phyloP scores from a whole-genome alignment of 768 basidiomycete genomes.

The Tephrocybe sp. region DNA sequence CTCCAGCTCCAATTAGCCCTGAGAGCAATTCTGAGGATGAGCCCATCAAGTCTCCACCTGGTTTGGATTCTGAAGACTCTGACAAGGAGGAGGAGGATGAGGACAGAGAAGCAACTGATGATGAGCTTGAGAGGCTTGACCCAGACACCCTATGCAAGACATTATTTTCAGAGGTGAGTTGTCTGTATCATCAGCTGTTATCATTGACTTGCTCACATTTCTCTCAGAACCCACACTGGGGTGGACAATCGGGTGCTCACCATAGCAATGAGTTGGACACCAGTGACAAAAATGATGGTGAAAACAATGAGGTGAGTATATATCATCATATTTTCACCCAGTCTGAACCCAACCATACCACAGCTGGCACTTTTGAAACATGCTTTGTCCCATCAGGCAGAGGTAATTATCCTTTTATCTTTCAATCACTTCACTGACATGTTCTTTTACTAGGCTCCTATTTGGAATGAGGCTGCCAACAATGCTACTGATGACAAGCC shows the following conservation, averaged over 20 bases:
- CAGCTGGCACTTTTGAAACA: neutral
- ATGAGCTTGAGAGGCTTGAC: constrained; percentile 1
- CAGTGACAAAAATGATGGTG: neutral
- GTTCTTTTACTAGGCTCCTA: neutral
- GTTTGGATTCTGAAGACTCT: neutral
- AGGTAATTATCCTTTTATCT: neutral
- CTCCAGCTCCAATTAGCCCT: neutral
- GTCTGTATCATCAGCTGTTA: neutral
- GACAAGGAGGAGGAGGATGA: neutral
- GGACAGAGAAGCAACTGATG: neutral
- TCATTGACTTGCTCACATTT: neutral
- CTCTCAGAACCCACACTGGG: neutral
- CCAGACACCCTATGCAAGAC: neutral
- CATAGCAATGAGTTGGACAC: neutral
- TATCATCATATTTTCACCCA: neutral
- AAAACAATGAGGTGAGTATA: neutral
- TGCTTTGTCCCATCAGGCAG: neutral
- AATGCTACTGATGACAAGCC: neutral
- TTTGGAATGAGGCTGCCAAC: neutral
- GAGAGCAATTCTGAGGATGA: neutral
- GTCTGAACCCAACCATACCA: neutral
- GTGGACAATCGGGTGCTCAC: neutral
- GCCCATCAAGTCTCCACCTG: neutral
- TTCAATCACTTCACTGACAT: neutral
- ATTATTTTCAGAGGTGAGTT: constrained; percentile 2